A percentile compares a stretch with the other conserved stretches of the same genome.
Evolutionary conservation across 225 moss, liverwort and hornwort species (phyloP).

Genomic region (Pleurozium schreberi): DNA sequence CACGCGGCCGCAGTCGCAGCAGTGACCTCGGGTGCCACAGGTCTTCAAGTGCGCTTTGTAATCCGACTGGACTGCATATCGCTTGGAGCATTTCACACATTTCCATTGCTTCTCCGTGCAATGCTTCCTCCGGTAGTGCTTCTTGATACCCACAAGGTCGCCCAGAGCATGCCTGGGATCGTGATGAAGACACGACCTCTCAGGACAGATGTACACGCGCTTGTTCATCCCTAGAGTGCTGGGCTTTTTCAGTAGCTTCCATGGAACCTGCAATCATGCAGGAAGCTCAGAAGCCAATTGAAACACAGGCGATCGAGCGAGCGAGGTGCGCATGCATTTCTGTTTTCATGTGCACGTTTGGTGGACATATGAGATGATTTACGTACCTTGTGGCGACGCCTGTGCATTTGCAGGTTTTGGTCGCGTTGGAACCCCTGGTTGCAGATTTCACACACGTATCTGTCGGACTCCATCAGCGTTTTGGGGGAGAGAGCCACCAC

Average conservation of each 20-base stretch:
- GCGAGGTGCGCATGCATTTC: not conserved
- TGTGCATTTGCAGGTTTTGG: conserved; percentile 80
- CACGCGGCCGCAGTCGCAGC: conserved; percentile 72
- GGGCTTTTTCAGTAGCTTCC: conserved; percentile 68
- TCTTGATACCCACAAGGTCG: conserved; percentile 72
- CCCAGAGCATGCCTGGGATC: conserved; percentile 73
- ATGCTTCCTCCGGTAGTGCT: conserved; percentile 69
- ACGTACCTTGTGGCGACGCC: conserved; percentile 67
- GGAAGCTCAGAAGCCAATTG: not conserved
- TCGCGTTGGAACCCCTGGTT: conserved; percentile 79
- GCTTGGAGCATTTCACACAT: conserved; percentile 68
- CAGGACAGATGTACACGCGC: conserved; percentile 73
- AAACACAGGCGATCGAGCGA: not conserved
- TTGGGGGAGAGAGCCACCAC: conserved; percentile 71
- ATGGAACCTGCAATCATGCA: conserved; percentile 48
- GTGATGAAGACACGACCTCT: conserved; percentile 70
- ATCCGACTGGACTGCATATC: conserved; percentile 78
- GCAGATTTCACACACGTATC: conserved; percentile 79
- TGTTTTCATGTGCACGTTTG: not conserved
- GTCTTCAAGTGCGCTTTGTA: conserved; percentile 79
- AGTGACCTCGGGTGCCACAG: conserved; percentile 76
- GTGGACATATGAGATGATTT: not conserved
- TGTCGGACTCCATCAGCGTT: conserved; percentile 72
- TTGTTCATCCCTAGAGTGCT: conserved; percentile 45
- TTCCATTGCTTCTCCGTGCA: conserved; percentile 80